Percentiles rank a stretch among this genome's conserved stretches.
phyloP scores from a whole-genome alignment of 106 monocot genomes.

The Dendrobium nobile region DNA sequence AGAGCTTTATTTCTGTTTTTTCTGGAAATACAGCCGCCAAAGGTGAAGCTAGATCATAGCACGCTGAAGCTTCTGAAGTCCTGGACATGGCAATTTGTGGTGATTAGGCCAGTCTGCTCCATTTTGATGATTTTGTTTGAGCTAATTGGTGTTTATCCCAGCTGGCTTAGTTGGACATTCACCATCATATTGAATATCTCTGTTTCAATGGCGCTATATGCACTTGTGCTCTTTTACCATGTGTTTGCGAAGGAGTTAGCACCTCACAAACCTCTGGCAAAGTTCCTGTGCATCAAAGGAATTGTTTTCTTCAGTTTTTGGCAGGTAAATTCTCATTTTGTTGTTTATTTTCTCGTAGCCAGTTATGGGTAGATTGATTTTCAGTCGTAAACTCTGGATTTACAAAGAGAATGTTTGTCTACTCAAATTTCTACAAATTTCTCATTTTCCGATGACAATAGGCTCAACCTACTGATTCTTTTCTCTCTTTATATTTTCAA shows the following conservation, averaged over 20 bases:
- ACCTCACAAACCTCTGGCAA: constrained; percentile 84
- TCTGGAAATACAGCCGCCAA: constrained; percentile 58
- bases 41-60: constrained; percentile 58
- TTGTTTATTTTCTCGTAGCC: constrained; percentile 22
- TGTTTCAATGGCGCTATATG: constrained; percentile 91
- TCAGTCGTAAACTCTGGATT: constrained; percentile 78
- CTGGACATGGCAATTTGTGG: constrained; percentile 99
- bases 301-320: constrained; percentile 98
- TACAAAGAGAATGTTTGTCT: constrained; percentile 59
- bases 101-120: constrained; percentile 77
- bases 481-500: constrained; percentile 21
- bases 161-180: constrained; percentile 84
- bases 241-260: constrained; percentile 93
- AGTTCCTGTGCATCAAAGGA: constrained; percentile 97
- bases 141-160: constrained; percentile 57
- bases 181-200: constrained; percentile 84
- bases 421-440: too few species aligned
- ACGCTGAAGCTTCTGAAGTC: constrained; percentile 76
- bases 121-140: constrained; percentile 71
- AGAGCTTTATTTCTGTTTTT: not conserved
- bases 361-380: constrained; percentile 63
- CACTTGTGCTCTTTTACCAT: constrained; percentile 92
- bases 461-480: constrained; percentile 24
- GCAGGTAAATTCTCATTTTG: constrained; percentile 49
- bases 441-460: too few species aligned